Conservation (phyloP, 2,329 filamentous ascomycete species). For the Aureobasidium lini region DNA sequence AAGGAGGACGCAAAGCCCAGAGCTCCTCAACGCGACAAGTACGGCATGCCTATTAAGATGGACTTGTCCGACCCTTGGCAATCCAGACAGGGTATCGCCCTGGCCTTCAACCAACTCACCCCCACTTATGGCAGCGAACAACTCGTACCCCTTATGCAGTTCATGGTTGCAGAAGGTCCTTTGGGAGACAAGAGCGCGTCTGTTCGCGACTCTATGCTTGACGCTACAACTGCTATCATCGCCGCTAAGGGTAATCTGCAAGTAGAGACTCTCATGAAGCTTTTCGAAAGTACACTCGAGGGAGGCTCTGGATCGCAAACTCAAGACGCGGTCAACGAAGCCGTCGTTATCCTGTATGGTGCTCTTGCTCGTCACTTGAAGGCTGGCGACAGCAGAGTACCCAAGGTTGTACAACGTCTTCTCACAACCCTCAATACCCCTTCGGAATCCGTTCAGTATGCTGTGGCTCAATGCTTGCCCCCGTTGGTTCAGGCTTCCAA, state of each 20-base stretch:
- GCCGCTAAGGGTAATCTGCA: conserved; percentile 71
- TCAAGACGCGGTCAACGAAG: conserved; percentile 88
- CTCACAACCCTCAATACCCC: conserved; percentile 85
- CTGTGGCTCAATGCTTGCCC: conserved; percentile 87
- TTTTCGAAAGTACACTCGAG: conserved; percentile 84
- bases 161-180: conserved; percentile 78
- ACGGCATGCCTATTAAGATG: conserved; percentile 87
- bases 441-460: conserved; percentile 94
- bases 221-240: conserved; percentile 76
- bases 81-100: conserved; percentile 76
- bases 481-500: conserved; percentile 77
- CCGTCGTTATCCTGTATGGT: conserved; percentile 95
- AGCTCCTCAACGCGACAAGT: conserved; percentile 78
- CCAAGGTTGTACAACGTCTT: conserved; percentile 78
- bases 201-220: conserved; percentile 85
- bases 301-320: conserved; percentile 72
- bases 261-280: conserved; percentile 83
- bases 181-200: conserved; percentile 71
- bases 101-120: conserved; percentile 78
- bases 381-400: conserved; percentile 76
- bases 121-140: conserved; percentile 59
- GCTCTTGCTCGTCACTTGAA: conserved; percentile 83
- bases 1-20: conserved; percentile 72
- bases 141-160: conserved; percentile 71
- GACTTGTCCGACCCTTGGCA: conserved; percentile 89